phyloP scores from a whole-genome alignment of 345 rosid species.

The Psidium friedrichsthalianum region DNA sequence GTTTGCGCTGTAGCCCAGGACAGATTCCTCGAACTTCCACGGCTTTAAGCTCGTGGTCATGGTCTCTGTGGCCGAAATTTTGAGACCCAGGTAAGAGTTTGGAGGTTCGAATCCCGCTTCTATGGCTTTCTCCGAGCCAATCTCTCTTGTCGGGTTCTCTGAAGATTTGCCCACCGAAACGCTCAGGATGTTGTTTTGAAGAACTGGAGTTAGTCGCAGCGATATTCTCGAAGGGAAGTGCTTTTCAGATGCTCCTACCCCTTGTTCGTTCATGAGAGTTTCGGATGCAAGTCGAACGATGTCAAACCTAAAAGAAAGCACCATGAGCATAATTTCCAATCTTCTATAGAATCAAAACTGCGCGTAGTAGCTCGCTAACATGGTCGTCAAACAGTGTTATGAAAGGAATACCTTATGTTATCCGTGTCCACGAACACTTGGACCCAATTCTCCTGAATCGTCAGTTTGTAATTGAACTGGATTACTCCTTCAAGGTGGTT shows the following conservation, averaged over 20 bases:
- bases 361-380: background rate
- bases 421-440: constrained; percentile 53
- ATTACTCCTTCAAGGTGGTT: constrained; percentile 86
- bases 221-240: constrained; percentile 80
- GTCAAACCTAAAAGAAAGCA: constrained; percentile 40
- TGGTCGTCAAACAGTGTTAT: background rate
- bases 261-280: constrained; percentile 48
- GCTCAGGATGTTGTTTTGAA: constrained; percentile 58
- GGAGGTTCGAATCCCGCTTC: constrained; percentile 67
- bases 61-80: constrained; percentile 47
- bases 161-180: constrained; percentile 71
- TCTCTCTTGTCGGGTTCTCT: constrained; percentile 41
- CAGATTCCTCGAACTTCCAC: constrained; percentile 80
- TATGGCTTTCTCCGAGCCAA: constrained; percentile 34
- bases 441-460: constrained; percentile 46
- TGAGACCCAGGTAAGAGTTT: constrained; percentile 50
- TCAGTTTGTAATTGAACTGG: constrained; percentile 55
- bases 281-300: constrained; percentile 40
- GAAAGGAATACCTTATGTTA: constrained; percentile 46
- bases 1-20: constrained; percentile 44
- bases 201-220: constrained; percentile 52
- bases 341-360: background rate
- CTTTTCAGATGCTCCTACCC: constrained; percentile 59
- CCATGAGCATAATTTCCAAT: background rate
- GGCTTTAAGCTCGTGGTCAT: constrained; percentile 54